Evolutionary conservation across 2,329 filamentous ascomycete species (phyloP).

Genomic region (Botrytis fabae): DNA sequence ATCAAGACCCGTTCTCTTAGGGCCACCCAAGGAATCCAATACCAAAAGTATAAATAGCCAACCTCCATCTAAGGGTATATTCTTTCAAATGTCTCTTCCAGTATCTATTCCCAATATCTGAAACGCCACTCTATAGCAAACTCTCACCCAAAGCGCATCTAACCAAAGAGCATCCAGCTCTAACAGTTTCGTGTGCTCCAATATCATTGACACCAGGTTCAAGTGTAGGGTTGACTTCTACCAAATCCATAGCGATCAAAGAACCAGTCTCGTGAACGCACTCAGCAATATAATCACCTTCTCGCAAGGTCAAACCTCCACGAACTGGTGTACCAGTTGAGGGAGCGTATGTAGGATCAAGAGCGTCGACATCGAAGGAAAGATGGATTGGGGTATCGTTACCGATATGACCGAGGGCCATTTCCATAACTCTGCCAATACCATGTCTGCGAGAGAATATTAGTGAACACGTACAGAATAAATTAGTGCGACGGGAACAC

Average conservation of each 20-base stretch:
- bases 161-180: slow-evolving; percentile 88
- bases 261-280: slow-evolving; percentile 78
- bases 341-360: slow-evolving; percentile 95
- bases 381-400: slow-evolving; percentile 94
- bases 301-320: slow-evolving; percentile 87
- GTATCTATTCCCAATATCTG: neutral
- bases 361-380: slow-evolving; percentile 93
- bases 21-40: neutral
- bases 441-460: slow-evolving; percentile 61
- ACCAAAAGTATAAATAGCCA: slow-evolving; percentile 1
- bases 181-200: slow-evolving; percentile 81
- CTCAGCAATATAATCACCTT: slow-evolving; percentile 97
- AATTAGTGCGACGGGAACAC: slow-evolving; percentile 35
- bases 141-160: slow-evolving; percentile 91
- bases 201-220: slow-evolving; percentile 55
- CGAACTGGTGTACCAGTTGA: slow-evolving; percentile 94
- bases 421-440: slow-evolving; percentile 94
- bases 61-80: slow-evolving; percentile 10
- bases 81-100: neutral
- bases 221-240: slow-evolving; percentile 77
- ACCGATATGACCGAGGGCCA: slow-evolving; percentile 96
- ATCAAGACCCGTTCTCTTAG: neutral
- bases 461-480: neutral
- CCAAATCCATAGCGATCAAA: slow-evolving; percentile 76
- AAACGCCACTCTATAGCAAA: slow-evolving; percentile 57